These are phyloP conservation scores for Cladophialophora exuberans DNA, from an alignment of 2,329 filamentous ascomycete species.

Conservation along the genomic window DNA sequence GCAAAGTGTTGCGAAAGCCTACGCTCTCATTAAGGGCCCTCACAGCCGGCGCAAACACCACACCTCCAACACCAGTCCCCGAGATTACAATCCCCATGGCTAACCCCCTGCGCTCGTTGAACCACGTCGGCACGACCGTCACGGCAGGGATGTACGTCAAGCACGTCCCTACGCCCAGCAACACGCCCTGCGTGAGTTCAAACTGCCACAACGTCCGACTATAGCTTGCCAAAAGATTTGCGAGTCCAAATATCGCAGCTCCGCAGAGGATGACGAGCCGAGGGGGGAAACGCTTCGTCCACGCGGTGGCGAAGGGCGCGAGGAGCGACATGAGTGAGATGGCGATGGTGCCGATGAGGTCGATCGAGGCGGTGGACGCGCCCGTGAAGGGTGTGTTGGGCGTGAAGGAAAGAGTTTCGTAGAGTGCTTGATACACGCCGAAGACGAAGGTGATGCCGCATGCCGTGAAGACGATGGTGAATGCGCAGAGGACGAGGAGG, in stretches of 20 bases:
- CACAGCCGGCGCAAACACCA: conserved; percentile 53
- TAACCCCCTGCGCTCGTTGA: conserved; percentile 58
- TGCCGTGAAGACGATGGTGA: conserved; percentile 2
- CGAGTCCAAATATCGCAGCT: conserved; percentile 40
- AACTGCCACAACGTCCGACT: conserved; percentile 62
- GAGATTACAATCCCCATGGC: conserved; percentile 64
- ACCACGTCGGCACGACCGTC: conserved; percentile 64
- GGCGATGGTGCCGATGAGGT: conserved; percentile 43
- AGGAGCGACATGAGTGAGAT: conserved; percentile 43
- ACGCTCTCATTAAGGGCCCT: conserved; percentile 37
- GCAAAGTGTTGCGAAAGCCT: conserved; percentile 44
- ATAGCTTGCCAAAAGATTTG: conserved; percentile 40
- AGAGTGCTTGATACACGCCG: conserved; percentile 38
- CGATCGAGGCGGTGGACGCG: conserved; percentile 42
- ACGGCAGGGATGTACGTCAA: conserved; percentile 63
- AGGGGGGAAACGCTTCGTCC: conserved; percentile 41
- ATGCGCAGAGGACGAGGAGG: background rate
- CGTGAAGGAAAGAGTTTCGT: conserved; percentile 33
- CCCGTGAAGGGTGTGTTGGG: conserved; percentile 40
- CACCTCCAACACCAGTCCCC: conserved; percentile 62
- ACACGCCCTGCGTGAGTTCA: conserved; percentile 63
- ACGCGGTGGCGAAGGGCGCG: conserved; percentile 40
- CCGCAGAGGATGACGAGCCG: conserved; percentile 37
- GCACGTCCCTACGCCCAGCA: conserved; percentile 65
- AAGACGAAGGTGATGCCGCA: conserved; percentile 42